Percentiles rank a stretch among this genome's conserved stretches.
Conservation (phyloP, 495 filamentous ascomycete species). For the Penicillium paradoxum region DNA sequence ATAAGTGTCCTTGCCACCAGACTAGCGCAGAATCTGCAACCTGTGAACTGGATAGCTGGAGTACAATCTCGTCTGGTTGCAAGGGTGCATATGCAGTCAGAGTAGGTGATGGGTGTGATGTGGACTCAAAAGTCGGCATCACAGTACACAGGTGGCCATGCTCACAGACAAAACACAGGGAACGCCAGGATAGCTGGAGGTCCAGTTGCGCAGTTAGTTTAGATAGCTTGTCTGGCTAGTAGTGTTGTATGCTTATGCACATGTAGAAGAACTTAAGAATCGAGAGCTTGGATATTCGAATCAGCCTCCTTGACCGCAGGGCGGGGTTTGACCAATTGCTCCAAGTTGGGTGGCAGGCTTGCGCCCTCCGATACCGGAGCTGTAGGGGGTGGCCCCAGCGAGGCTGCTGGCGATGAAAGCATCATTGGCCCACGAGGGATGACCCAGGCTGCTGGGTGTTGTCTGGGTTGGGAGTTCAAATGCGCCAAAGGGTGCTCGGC, state of each 20-base stretch:
- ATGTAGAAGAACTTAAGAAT: slow-evolving; percentile 4
- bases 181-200: neutral
- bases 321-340: slow-evolving; percentile 44
- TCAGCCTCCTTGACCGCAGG: slow-evolving; percentile 48
- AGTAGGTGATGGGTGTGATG: neutral
- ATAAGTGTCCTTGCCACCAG: neutral
- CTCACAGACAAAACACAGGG: neutral
- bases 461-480: slow-evolving; percentile 28
- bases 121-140: neutral
- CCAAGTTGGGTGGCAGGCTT: slow-evolving; percentile 34
- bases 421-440: slow-evolving; percentile 39
- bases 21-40: neutral
- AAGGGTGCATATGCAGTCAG: neutral
- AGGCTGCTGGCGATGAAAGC: slow-evolving; percentile 40
- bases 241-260: slow-evolving; percentile 6
- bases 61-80: slow-evolving; percentile 5
- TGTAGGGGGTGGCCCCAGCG: slow-evolving; percentile 22
- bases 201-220: neutral
- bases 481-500: slow-evolving; percentile 14
- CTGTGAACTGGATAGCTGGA: neutral
- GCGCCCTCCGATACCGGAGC: slow-evolving; percentile 25
- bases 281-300: neutral
- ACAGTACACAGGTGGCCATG: neutral
- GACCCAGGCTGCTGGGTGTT: slow-evolving; percentile 26
- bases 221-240: neutral